Evolutionary conservation across 148 eudicot genomes (phyloP).

Genomic region (Heliamphora exappendiculata): DNA sequence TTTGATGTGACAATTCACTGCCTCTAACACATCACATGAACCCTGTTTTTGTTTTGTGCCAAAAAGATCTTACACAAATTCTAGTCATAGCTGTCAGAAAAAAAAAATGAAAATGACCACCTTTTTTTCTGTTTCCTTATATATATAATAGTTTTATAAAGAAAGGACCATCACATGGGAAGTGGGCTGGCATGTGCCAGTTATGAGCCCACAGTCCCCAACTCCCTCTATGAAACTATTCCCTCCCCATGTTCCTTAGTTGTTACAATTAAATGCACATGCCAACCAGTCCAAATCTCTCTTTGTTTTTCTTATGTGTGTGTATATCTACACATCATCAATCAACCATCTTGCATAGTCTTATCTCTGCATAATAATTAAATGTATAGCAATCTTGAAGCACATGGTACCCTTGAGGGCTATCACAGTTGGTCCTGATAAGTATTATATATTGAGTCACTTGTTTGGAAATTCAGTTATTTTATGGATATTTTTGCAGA

Average conservation of each 20-base stretch:
- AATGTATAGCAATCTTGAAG: slow-evolving; percentile 3
- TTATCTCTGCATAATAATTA: slow-evolving; percentile 13
- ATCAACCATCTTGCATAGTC: slow-evolving; percentile 9
- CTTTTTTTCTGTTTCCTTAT: background rate
- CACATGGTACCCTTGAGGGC: no score
- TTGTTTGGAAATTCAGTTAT: no score
- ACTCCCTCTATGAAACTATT: background rate
- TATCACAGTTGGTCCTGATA: no score
- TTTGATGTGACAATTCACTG: no score
- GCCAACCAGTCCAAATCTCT: background rate
- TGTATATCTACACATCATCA: background rate
- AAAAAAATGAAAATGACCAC: background rate
- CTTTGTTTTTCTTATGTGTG: background rate
- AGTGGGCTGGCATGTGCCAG: slow-evolving; percentile 17
- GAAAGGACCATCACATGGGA: slow-evolving; percentile 15
- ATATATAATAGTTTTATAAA: background rate
- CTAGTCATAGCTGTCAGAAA: slow-evolving; percentile 12
- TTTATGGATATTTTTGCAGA: no score
- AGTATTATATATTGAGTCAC: no score
- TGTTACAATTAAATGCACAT: slow-evolving; percentile 12
- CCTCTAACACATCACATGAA: background rate
- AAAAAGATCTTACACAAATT: background rate
- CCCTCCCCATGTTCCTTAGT: background rate
- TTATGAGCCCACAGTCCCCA: background rate
- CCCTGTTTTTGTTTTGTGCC: background rate